Conservation (phyloP, 495 filamentous ascomycete species). For the Penicillium turbatum region DNA sequence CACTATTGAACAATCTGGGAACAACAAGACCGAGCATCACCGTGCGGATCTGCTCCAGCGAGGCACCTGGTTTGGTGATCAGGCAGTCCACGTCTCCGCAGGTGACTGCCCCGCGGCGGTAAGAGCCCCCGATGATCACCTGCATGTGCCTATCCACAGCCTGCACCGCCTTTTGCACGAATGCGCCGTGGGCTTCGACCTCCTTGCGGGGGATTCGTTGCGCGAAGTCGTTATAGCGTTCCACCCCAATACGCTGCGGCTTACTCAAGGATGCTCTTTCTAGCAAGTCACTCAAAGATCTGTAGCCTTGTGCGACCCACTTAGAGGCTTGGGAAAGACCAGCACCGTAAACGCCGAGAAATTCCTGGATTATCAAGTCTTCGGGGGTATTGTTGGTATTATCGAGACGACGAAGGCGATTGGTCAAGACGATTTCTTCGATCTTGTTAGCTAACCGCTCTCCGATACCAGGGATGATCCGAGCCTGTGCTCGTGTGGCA, state of each 20-base stretch:
- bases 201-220: slow-evolving; percentile 78
- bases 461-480: slow-evolving; percentile 67
- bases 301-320: slow-evolving; percentile 77
- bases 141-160: slow-evolving; percentile 60
- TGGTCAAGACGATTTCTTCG: slow-evolving; percentile 80
- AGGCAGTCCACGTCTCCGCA: slow-evolving; percentile 86
- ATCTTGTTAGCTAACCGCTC: slow-evolving; percentile 78
- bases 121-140: slow-evolving; percentile 77
- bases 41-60: slow-evolving; percentile 53
- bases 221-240: slow-evolving; percentile 77
- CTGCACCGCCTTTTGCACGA: slow-evolving; percentile 59
- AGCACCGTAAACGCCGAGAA: slow-evolving; percentile 77
- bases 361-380: slow-evolving; percentile 59
- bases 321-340: slow-evolving; percentile 64
- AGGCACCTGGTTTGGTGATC: slow-evolving; percentile 65
- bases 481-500: slow-evolving; percentile 63
- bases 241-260: slow-evolving; percentile 75
- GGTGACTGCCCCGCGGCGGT: slow-evolving; percentile 69
- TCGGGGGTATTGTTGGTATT: slow-evolving; percentile 59
- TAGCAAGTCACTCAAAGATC: slow-evolving; percentile 67
- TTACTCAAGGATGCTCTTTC: slow-evolving; percentile 60
- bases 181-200: slow-evolving; percentile 63
- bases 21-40: slow-evolving; percentile 63
- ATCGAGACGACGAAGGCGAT: slow-evolving; percentile 70
- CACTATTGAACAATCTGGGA: slow-evolving; percentile 51